phyloP scores from a whole-genome alignment of 1,139 yeast species.

The Taphrina pruni region DNA sequence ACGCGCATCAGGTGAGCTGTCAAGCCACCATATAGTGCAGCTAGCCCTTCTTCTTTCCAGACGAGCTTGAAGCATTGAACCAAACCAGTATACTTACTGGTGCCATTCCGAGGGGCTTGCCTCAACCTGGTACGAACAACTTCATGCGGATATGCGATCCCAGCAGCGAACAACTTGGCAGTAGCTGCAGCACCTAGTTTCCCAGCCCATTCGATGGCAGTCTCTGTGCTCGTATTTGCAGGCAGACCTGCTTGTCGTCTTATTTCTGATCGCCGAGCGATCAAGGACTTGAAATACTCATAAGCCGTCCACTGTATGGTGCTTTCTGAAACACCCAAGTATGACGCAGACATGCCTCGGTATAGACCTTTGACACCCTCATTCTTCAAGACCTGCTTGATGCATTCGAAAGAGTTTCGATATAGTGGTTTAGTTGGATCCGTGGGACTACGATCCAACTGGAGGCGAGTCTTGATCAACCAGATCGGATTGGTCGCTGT shows the following conservation, averaged over 20 bases:
- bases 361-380: constrained; percentile 86
- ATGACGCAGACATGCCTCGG: constrained; percentile 89
- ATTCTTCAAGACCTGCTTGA: constrained; percentile 66
- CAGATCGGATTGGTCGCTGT: constrained; percentile 99
- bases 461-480: constrained; percentile 93
- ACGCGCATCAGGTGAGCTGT: constrained; percentile 96
- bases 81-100: constrained; percentile 85
- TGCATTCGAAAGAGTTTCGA: constrained; percentile 84
- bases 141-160: constrained; percentile 95
- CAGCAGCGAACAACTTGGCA: constrained; percentile 90
- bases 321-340: constrained; percentile 90
- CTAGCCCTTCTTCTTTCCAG: constrained; percentile 87
- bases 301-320: constrained; percentile 96
- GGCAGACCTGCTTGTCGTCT: constrained; percentile 30
- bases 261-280: constrained; percentile 60
- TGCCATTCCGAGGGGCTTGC: constrained; percentile 90
- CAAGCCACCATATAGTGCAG: constrained; percentile 94
- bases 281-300: constrained; percentile 86
- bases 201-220: constrained; percentile 86
- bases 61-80: constrained; percentile 83
- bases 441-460: constrained; percentile 67
- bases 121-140: constrained; percentile 93
- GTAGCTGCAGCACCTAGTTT: constrained; percentile 98
- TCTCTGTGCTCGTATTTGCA: constrained; percentile 62
- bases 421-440: constrained; percentile 60